Evolutionary conservation across 768 basidiomycete genomes (phyloP).

Genomic region (Russula compacta): DNA sequence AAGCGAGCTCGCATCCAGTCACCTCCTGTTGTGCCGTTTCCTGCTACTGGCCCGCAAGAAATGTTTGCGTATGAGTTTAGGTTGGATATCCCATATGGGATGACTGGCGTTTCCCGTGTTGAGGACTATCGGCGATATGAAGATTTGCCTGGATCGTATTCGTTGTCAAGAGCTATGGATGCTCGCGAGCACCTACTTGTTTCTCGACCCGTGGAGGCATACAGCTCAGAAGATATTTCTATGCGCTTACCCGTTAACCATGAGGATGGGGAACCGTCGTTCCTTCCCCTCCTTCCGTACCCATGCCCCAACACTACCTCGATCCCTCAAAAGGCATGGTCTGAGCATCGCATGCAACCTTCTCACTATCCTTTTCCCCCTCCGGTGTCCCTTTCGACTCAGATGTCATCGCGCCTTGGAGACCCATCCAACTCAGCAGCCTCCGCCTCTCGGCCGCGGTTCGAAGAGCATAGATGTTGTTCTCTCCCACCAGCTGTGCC

Average conservation of each 20-base stretch:
- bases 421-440: neutral
- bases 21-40: constrained; percentile 11
- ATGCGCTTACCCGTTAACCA: neutral
- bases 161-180: neutral
- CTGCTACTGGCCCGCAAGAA: constrained; percentile 17
- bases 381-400: neutral
- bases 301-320: neutral
- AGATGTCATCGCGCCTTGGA: neutral
- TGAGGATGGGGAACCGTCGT: neutral
- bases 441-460: neutral
- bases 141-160: neutral
- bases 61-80: constrained; percentile 19
- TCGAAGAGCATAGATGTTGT: neutral
- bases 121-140: neutral
- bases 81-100: neutral
- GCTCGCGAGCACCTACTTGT: neutral
- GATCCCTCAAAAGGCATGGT: neutral
- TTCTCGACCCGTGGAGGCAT: neutral
- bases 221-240: neutral
- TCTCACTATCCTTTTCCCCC: neutral
- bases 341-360: neutral
- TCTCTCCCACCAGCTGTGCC: neutral
- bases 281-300: neutral
- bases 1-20: constrained; percentile 15
- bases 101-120: neutral